A percentile compares a stretch with the other conserved stretches of the same genome.
Evolutionary conservation across 768 basidiomycete genomes (phyloP).

Genomic region (Strobilomyces confusus): DNA sequence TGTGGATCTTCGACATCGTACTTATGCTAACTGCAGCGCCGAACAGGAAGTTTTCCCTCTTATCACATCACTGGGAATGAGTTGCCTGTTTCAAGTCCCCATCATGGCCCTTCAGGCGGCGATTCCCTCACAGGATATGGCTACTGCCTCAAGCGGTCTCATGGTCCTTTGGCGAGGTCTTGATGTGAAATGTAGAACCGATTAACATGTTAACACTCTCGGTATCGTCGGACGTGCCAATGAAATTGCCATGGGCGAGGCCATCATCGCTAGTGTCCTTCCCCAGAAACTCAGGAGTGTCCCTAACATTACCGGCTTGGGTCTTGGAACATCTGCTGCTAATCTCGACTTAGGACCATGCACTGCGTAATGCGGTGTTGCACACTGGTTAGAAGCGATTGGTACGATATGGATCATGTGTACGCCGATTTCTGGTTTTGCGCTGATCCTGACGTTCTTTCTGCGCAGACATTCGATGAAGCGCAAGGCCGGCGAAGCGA

Average conservation of each 20-base stretch:
- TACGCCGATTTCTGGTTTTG: constrained; percentile 53
- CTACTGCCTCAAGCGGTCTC: constrained; percentile 71
- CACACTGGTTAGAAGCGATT: constrained; percentile 65
- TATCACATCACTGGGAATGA: constrained; percentile 61
- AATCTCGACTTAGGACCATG: constrained; percentile 39
- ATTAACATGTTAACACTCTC: neutral
- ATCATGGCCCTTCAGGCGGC: constrained; percentile 77
- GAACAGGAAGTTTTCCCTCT: constrained; percentile 61
- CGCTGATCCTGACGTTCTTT: constrained; percentile 49
- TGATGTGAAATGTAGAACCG: neutral
- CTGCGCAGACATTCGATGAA: too few species aligned
- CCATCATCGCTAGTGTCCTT: constrained; percentile 57
- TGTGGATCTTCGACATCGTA: constrained; percentile 9
- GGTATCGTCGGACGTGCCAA: constrained; percentile 71
- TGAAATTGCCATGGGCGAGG: constrained; percentile 68
- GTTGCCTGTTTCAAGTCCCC: constrained; percentile 64
- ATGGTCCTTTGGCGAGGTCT: constrained; percentile 55
- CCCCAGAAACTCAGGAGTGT: constrained; percentile 33
- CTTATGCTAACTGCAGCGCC: constrained; percentile 39
- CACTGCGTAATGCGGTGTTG: constrained; percentile 44
- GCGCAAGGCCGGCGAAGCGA: too few species aligned
- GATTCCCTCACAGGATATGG: constrained; percentile 83
- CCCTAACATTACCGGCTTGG: constrained; percentile 23
- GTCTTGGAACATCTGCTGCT: constrained; percentile 32
- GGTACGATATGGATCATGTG: constrained; percentile 61